These are phyloP conservation scores for Curvularia sp. DNA, from an alignment of 2,329 filamentous ascomycete genomes.

Conservation along the genomic window DNA sequence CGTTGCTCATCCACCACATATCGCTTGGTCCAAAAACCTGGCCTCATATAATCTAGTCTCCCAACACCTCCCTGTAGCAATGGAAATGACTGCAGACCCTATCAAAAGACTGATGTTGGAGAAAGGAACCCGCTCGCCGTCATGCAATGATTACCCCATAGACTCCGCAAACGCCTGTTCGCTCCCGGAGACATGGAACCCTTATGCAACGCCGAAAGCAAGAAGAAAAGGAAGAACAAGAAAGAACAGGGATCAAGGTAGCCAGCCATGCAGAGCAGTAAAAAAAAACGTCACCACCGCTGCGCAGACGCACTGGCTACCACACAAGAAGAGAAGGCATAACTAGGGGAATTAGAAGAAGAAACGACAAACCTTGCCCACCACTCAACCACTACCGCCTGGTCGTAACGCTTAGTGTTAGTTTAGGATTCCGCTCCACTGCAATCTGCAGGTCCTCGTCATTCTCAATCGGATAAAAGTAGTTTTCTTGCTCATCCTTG, in stretches of 20 bases:
- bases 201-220: constrained; percentile 25
- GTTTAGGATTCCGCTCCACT: constrained; percentile 83
- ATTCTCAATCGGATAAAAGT: constrained; percentile 76
- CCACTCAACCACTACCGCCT: constrained; percentile 15
- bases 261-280: background rate
- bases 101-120: background rate
- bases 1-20: constrained; percentile 6
- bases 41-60: constrained; percentile 1
- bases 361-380: background rate
- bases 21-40: constrained; percentile 2
- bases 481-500: constrained; percentile 80
- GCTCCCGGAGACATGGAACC: constrained; percentile 16
- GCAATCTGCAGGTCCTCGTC: constrained; percentile 83
- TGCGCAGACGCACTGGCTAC: background rate
- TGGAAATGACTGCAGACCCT: background rate
- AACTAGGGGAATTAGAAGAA: constrained; percentile 13
- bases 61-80: background rate
- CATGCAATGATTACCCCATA: constrained; percentile 12
- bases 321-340: constrained; percentile 2
- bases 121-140: constrained; percentile 13
- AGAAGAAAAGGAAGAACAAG: constrained; percentile 10
- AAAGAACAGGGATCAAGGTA: constrained; percentile 3
- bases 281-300: background rate
- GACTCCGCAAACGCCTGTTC: constrained; percentile 11
- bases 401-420: constrained; percentile 66